These are phyloP conservation scores for Penicillium digitatum DNA, from an alignment of 2,329 filamentous ascomycete species.

Conservation along the genomic window DNA sequence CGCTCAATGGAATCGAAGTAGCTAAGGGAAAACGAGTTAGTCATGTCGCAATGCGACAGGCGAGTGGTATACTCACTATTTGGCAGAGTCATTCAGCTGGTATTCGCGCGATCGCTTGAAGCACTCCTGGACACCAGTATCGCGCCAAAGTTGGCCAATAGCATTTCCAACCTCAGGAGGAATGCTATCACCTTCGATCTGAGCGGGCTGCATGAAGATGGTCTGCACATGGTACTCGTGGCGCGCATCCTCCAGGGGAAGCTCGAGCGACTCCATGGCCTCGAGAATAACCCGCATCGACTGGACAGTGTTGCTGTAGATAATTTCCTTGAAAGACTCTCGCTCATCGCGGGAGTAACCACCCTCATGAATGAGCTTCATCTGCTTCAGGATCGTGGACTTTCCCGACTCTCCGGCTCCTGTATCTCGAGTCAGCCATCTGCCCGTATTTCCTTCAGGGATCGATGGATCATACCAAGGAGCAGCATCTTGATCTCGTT, in stretches of 20 bases:
- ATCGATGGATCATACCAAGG: constrained; percentile 64
- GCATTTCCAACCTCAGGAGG: constrained; percentile 92
- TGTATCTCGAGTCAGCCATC: constrained; percentile 38
- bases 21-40: constrained; percentile 51
- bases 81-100: constrained; percentile 91
- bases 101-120: constrained; percentile 95
- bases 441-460: background rate
- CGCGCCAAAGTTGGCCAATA: constrained; percentile 89
- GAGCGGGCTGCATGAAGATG: constrained; percentile 96
- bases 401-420: constrained; percentile 98
- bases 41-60: background rate
- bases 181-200: constrained; percentile 91
- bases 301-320: constrained; percentile 68
- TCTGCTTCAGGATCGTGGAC: constrained; percentile 91
- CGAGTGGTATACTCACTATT: constrained; percentile 67
- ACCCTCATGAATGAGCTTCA: constrained; percentile 99
- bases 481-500: constrained; percentile 99
- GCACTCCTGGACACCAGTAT: constrained; percentile 86
- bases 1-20: constrained; percentile 95
- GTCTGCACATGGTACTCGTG: constrained; percentile 98
- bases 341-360: constrained; percentile 90
- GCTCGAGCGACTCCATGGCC: constrained; percentile 64
- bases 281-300: constrained; percentile 68
- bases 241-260: constrained; percentile 84
- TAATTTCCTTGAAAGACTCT: constrained; percentile 68